Base-by-base conservation (phyloP, 371 early-diverging fungal genomes). In the Mucor sp. region DNA sequence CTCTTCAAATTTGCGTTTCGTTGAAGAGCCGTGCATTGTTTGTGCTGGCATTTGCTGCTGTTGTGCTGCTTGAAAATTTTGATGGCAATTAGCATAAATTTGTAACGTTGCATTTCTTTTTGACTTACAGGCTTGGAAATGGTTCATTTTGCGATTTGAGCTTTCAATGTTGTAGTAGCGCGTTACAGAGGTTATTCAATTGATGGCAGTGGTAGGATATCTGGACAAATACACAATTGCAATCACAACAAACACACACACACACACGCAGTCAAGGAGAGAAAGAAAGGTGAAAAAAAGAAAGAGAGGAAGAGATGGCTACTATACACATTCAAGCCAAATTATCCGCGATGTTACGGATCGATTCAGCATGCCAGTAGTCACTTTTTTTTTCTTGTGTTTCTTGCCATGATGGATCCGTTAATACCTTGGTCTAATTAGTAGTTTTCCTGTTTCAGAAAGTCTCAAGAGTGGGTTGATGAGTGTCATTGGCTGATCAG, bases 91-190 rank as follows among this genome's bases (percentile, higher is more conserved):
- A 57, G 57, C 57, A 57, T 57, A 32, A 32, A 57, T 57, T 25
- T 57, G 33, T 57, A 57, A 57, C 32, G 33, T 57, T 57, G 33
- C 57, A 57, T 17, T 53, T 53, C 23, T 27, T 48, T 47, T 48
- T 21, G 21, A 50, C 53, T 27, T 53, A 53, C 53, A 27, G 14
- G 53, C 9, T 53, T 53, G 53, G 27, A 53, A 27, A 15, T 27
- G 15, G 17, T 41, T 53, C 53, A 53, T 53, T 27, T 53, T 53
- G 23, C 17, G 23, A 53, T 53, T 53, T 23, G 27, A 15, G 53
- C 27, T 53, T 23, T 53, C 15, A 27, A 53, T 25, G 15, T 25
- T 25, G 8, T 53, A 25, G 8, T 53, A 25, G 53, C 53, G 27
- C 53, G 23, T 53, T 35, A 12, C 37, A 12, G 37, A 35, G 12